Percentiles rank a stretch among this genome's conserved stretches.
phyloP scores from a whole-genome alignment of 1,284 basidiomycete genomes.

The Peniophora sp. region DNA sequence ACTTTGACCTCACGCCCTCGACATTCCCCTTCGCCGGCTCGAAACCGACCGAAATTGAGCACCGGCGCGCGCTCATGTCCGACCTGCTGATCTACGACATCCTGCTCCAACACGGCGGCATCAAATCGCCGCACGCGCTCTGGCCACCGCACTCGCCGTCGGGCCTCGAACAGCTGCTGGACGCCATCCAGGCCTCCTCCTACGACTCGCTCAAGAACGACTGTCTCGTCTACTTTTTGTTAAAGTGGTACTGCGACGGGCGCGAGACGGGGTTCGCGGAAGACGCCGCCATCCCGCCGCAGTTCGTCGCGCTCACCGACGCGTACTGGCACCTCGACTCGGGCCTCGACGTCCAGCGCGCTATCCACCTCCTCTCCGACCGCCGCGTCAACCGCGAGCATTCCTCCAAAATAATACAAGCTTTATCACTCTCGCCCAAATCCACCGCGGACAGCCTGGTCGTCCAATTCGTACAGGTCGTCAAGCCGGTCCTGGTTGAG shows the following conservation, averaged over 20 bases:
- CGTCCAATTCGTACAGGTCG: slow-evolving; percentile 60
- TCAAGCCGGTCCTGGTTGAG: slow-evolving; percentile 57
- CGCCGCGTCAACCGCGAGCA: slow-evolving; percentile 66
- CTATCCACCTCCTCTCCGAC: slow-evolving; percentile 64
- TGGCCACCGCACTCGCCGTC: slow-evolving; percentile 58
- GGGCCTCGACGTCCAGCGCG: slow-evolving; percentile 56
- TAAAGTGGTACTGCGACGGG: slow-evolving; percentile 67
- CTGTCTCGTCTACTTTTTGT: slow-evolving; percentile 66
- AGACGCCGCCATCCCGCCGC: slow-evolving; percentile 57
- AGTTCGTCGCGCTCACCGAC: slow-evolving; percentile 62
- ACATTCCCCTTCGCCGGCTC: slow-evolving; percentile 45
- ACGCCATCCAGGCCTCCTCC: slow-evolving; percentile 47
- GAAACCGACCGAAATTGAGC: slow-evolving; percentile 44
- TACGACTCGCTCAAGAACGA: slow-evolving; percentile 74
- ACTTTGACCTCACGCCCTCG: slow-evolving; percentile 36
- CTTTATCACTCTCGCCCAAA: slow-evolving; percentile 46
- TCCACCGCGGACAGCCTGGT: slow-evolving; percentile 40
- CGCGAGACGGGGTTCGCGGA: slow-evolving; percentile 47
- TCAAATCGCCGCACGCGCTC: slow-evolving; percentile 44
- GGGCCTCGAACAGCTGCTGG: slow-evolving; percentile 47
- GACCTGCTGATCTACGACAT: slow-evolving; percentile 69
- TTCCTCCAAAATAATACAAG: slow-evolving; percentile 65
- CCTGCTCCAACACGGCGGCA: slow-evolving; percentile 56
- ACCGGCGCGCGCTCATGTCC: slow-evolving; percentile 50
- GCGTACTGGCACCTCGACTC: slow-evolving; percentile 77